Percentiles rank a stretch among this genome's conserved stretches.
phyloP scores from a whole-genome alignment of 2,329 filamentous ascomycete species.

The Aureobasidium sp. region DNA sequence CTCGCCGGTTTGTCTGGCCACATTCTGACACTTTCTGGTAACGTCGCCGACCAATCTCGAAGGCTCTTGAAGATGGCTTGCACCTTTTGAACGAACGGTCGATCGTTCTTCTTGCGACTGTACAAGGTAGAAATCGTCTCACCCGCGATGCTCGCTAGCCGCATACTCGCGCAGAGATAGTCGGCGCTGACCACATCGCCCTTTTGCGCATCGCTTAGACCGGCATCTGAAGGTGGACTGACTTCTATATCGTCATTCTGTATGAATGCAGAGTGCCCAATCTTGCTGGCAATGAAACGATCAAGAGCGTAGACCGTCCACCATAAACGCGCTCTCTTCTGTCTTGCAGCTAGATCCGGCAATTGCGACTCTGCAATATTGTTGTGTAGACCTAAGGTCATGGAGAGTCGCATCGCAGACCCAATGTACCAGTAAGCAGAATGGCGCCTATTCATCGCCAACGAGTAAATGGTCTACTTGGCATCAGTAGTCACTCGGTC shows the following conservation, averaged over 20 bases:
- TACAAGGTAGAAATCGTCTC: constrained; percentile 27
- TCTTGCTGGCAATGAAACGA: constrained; percentile 28
- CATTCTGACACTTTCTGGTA: constrained; percentile 19
- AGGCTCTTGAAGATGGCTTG: constrained; percentile 29
- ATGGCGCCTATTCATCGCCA: constrained; percentile 8
- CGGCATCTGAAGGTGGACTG: constrained; percentile 35
- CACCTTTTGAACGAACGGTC: constrained; percentile 30
- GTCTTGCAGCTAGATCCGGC: constrained; percentile 1
- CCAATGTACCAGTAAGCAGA: constrained; percentile 8
- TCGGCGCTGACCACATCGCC: constrained; percentile 31
- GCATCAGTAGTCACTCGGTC: not conserved
- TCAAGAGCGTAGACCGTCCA: constrained; percentile 19
- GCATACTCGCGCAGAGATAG: constrained; percentile 35
- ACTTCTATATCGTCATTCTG: constrained; percentile 34
- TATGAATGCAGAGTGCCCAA: constrained; percentile 29
- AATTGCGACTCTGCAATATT: constrained; percentile 5
- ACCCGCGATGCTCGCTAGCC: constrained; percentile 31
- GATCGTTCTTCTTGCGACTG: constrained; percentile 24
- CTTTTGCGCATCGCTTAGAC: constrained; percentile 22
- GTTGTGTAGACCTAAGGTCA: constrained; percentile 7
- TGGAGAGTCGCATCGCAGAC: constrained; percentile 6
- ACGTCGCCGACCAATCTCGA: constrained; percentile 31
- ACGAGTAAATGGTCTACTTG: not conserved
- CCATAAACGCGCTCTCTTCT: not conserved
- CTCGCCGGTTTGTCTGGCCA: constrained; percentile 17